These are phyloP conservation scores for Diaporthe ampelina DNA, from an alignment of 2,329 filamentous ascomycete genomes.

Conservation along the genomic window DNA sequence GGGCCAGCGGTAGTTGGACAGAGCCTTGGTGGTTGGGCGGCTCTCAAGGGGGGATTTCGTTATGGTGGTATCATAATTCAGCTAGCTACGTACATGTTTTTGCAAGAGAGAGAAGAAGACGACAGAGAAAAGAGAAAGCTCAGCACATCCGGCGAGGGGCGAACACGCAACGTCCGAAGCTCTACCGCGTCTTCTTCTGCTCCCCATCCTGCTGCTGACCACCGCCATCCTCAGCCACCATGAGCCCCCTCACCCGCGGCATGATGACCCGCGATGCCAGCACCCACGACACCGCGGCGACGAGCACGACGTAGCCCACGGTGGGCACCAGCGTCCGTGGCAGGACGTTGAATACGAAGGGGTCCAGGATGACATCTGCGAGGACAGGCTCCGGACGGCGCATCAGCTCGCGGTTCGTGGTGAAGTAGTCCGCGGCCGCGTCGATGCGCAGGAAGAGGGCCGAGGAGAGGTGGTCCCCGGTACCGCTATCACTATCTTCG, in stretches of 20 bases:
- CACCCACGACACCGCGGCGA: conserved; percentile 66
- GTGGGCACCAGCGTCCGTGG: conserved; percentile 84
- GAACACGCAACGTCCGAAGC: background rate
- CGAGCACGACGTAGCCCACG: conserved; percentile 73
- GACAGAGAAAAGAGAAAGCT: conserved; percentile 2
- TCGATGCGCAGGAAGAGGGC: conserved; percentile 80
- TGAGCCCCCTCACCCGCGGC: conserved; percentile 48
- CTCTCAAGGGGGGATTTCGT: background rate
- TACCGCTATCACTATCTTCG: background rate
- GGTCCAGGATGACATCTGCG: conserved; percentile 88
- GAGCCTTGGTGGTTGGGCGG: background rate
- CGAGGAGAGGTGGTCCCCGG: conserved; percentile 56
- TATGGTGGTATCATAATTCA: conserved; percentile 33
- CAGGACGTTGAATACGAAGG: conserved; percentile 83
- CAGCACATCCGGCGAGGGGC: conserved; percentile 9
- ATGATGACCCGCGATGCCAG: conserved; percentile 55
- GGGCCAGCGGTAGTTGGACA: background rate
- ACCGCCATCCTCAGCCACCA: conserved; percentile 11
- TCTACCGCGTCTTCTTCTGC: conserved; percentile 57
- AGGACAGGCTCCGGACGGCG: conserved; percentile 77
- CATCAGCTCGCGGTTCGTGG: conserved; percentile 82
- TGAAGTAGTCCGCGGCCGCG: conserved; percentile 88
- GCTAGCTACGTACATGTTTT: conserved; percentile 32
- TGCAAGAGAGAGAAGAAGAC: background rate
- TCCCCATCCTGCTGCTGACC: conserved; percentile 41